Conservation (phyloP, 768 basidiomycete genomes). For the Tulasnella sp. region DNA sequence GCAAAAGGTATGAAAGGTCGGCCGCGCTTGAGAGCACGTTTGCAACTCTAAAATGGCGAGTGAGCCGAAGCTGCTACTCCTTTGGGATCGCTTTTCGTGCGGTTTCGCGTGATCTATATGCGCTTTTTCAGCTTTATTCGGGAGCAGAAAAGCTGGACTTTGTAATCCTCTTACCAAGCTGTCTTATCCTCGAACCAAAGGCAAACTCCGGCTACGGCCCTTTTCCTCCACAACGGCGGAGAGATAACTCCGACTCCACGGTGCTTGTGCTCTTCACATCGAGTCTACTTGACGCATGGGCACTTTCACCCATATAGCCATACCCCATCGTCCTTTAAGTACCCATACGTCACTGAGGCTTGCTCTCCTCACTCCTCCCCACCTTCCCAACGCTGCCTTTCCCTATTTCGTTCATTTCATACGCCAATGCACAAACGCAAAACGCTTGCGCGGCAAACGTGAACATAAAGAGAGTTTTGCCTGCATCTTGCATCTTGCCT, state of each 20-base stretch:
- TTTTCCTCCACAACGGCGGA: background rate
- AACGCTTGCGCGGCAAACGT: slow-evolving; percentile 7
- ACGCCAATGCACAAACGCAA: background rate
- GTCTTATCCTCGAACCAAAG: background rate
- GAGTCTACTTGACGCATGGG: background rate
- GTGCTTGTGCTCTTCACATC: background rate
- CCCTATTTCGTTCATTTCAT: background rate
- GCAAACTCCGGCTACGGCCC: background rate
- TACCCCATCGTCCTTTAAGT: background rate
- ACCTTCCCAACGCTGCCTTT: background rate
- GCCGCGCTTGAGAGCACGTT: no score
- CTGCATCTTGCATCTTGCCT: background rate
- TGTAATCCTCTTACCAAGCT: no score
- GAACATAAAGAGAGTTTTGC: background rate
- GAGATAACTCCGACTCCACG: background rate
- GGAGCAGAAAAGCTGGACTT: no score
- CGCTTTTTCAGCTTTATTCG: no score
- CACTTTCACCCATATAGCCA: background rate
- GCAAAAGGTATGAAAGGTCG: no score
- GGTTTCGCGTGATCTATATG: no score
- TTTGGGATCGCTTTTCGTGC: no score
- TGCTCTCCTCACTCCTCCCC: background rate
- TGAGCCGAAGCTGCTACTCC: no score
- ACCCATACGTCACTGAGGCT: slow-evolving; percentile 13
- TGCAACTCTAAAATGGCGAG: no score